Percentiles rank a stretch among this genome's conserved stretches.
phyloP scores from a whole-genome alignment of 306 rosid genomes.

The Cucurbita argyrosperma region DNA sequence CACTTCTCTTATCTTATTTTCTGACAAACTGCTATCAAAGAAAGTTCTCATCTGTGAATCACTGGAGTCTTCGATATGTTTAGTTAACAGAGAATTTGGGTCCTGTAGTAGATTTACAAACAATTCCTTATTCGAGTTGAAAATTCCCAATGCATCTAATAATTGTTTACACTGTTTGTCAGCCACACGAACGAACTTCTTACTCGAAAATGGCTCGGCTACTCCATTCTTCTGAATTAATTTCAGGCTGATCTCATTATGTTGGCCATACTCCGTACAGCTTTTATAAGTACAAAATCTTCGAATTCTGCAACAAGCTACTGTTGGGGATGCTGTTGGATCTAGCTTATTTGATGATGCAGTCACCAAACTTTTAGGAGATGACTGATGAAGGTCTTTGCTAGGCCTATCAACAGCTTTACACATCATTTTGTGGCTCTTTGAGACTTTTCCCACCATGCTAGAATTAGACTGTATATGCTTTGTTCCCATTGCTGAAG shows the following conservation, averaged over 20 bases:
- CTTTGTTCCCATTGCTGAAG: slow-evolving; percentile 2
- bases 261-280: slow-evolving; percentile 17
- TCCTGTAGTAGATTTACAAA: slow-evolving; percentile 56
- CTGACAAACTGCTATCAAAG: slow-evolving; percentile 11
- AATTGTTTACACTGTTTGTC: slow-evolving; percentile 40
- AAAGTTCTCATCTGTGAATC: slow-evolving; percentile 18
- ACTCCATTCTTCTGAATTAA: slow-evolving; percentile 21
- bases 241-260: slow-evolving; percentile 11
- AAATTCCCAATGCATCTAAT: slow-evolving; percentile 48
- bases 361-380: slow-evolving; percentile 7
- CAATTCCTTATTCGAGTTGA: slow-evolving; percentile 57
- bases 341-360: slow-evolving; percentile 11
- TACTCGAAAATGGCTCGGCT: slow-evolving; percentile 31
- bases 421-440: slow-evolving; percentile 10
- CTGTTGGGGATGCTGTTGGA: slow-evolving; percentile 11
- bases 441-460: background rate
- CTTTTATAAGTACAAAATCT: slow-evolving; percentile 36
- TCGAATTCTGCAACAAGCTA: slow-evolving; percentile 15
- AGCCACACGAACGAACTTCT: slow-evolving; percentile 27
- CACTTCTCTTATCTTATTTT: slow-evolving; percentile 9
- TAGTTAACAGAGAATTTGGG: slow-evolving; percentile 52
- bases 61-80: slow-evolving; percentile 32
- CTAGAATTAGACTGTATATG: slow-evolving; percentile 1
- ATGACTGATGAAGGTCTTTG: slow-evolving; percentile 7
- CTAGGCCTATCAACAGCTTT: slow-evolving; percentile 11